Percentiles rank a stretch among this genome's conserved stretches.
Conservation (phyloP, 352 stramenopile genomes). For the Phytophthora agathidicida region DNA sequence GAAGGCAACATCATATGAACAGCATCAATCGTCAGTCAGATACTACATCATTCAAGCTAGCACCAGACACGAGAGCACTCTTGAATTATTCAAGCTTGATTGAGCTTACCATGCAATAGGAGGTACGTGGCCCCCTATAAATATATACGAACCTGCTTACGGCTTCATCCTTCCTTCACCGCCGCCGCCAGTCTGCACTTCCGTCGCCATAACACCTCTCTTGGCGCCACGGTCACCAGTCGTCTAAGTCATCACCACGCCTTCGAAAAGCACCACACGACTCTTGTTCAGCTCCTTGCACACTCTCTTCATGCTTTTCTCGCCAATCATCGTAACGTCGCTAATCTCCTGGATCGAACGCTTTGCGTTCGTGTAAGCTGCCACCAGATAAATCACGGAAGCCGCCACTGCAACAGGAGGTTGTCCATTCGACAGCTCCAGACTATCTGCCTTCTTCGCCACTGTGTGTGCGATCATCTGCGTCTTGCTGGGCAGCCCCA, state of each 20-base stretch:
- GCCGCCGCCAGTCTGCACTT: conserved; percentile 6
- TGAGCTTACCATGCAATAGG: conserved; percentile 55
- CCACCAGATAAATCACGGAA: conserved; percentile 82
- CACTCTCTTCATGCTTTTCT: conserved; percentile 86
- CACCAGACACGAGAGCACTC: conserved; percentile 15
- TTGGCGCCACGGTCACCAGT: conserved; percentile 14
- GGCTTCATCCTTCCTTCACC: conserved; percentile 19
- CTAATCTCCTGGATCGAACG: conserved; percentile 84
- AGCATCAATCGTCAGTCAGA: conserved; percentile 25
- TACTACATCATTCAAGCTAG: conserved; percentile 4
- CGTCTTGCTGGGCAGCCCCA: conserved; percentile 77
- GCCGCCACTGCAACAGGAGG: conserved; percentile 75
- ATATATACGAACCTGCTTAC: conserved; percentile 65
- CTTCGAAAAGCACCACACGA: conserved; percentile 77
- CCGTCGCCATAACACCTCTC: conserved; percentile 9
- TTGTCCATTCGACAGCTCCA: conserved; percentile 73
- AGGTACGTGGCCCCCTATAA: conserved; percentile 43
- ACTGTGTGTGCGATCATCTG: conserved; percentile 80
- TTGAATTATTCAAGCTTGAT: conserved; percentile 33
- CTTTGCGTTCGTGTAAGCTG: conserved; percentile 84
- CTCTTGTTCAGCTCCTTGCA: conserved; percentile 90
- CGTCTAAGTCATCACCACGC: conserved; percentile 64
- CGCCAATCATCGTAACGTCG: conserved; percentile 79
- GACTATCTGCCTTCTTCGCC: conserved; percentile 70
- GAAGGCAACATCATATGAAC: conserved; percentile 12